phyloP scores from a whole-genome alignment of 176 grass and related monocot genomes.

The Raddia distichophylla region DNA sequence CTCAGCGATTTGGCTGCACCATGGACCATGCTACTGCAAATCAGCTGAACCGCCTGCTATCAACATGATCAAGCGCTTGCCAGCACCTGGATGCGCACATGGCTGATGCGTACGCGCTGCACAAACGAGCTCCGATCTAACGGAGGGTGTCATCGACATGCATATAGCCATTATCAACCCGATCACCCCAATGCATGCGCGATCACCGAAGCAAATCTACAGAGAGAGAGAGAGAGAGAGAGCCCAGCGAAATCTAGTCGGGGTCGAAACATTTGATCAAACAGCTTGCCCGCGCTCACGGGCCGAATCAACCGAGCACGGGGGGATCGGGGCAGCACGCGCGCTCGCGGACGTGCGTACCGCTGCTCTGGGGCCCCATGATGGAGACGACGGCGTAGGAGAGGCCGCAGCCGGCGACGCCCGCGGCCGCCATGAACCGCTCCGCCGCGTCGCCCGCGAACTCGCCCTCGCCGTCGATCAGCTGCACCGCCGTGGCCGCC shows the following conservation, averaged over 20 bases:
- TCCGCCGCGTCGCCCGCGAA: conserved; percentile 54
- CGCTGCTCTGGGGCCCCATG: conserved; percentile 72
- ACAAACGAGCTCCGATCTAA: not conserved
- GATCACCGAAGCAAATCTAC: not conserved
- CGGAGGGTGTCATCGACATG: not conserved
- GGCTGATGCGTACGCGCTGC: not conserved
- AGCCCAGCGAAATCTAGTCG: not conserved
- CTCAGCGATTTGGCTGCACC: not conserved
- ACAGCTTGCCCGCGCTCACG: not conserved
- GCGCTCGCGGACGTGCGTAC: conserved; percentile 31
- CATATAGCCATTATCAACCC: not conserved
- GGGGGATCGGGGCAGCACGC: not conserved
- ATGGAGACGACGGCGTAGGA: conserved; percentile 77
- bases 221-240: not conserved
- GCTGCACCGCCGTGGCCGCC: conserved; percentile 48
- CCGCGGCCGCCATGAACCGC: conserved; percentile 55
- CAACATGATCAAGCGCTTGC: not conserved
- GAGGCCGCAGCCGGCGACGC: conserved; percentile 54
- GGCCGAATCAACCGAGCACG: not conserved
- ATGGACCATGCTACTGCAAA: not conserved
- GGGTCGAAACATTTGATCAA: conserved; percentile 38
- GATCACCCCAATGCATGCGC: not conserved
- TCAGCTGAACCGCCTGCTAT: not conserved
- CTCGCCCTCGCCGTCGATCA: conserved; percentile 64
- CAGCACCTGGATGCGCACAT: not conserved